Evolutionary conservation across 148 eudicot species (phyloP).

Genomic region (Persicaria tinctoria): DNA sequence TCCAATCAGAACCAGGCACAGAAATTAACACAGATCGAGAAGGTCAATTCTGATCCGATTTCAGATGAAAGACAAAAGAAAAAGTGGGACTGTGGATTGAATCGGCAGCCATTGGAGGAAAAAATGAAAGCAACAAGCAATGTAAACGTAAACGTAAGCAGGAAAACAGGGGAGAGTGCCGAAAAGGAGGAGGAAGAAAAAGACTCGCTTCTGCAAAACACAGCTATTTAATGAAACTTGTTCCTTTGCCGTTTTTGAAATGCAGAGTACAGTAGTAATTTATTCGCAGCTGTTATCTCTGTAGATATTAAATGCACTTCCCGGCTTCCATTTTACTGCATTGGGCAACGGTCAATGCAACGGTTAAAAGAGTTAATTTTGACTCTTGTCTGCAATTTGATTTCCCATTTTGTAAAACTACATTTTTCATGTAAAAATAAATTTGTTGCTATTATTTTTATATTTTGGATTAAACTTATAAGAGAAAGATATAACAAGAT

Average conservation of each 20-base stretch:
- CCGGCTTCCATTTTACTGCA: no score
- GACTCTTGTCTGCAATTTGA: no score
- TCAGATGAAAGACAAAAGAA: neutral
- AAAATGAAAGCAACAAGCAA: neutral
- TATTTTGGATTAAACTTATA: no score
- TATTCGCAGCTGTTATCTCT: neutral
- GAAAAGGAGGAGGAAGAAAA: neutral
- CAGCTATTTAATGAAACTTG: conserved; percentile 6
- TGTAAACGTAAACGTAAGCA: neutral
- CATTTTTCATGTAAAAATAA: no score
- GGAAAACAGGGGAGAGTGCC: neutral
- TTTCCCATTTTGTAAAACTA: no score
- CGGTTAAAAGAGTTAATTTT: no score
- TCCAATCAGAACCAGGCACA: neutral
- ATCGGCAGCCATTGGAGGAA: neutral
- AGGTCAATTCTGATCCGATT: neutral
- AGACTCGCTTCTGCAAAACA: neutral
- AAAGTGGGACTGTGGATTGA: neutral
- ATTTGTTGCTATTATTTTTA: no score
- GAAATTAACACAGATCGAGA: neutral
- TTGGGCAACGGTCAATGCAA: no score
- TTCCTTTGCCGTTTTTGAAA: neutral
- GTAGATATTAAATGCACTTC: neutral
- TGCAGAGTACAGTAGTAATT: neutral
- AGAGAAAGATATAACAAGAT: no score